Base-by-base conservation (phyloP, 768 basidiomycete genomes). In the Xerocomellus dryophilus region DNA sequence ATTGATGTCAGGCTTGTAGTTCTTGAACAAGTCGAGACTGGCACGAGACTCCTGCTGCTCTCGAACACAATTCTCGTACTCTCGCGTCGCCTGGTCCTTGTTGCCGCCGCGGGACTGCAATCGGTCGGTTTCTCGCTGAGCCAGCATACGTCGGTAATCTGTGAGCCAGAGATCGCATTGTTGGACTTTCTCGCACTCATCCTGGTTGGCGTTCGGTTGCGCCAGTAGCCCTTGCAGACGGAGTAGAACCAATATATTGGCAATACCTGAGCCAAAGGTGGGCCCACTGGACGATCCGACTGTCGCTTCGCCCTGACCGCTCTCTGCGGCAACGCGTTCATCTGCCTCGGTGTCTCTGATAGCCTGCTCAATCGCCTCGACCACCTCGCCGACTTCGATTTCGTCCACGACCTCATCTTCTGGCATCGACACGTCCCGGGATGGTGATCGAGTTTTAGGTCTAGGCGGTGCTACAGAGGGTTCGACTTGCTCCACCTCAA, bases 1-100 rank as follows among this genome's bases (percentile, higher is more conserved):
- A 60, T 96, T 92, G 63, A 99, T 80, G 73, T 96, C 95, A 5
- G 97, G 97, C 72, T 96, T 98, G 78, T 99, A 99, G 67, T 85
- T 81, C 74, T 88, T 92, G 81, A 88, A 99, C 44, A 83, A 69
- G 32, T 96, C 90, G 54, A 93, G 72, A 47, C 81, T 81, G 18
- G 90, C 82, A 39, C 90, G 81, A 5, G 93, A 86, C 60, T 98
- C 95, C 59, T 93, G 87, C 68, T 94, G 90, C 65, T 98, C 95
- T 21, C 96, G 83, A 55, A 86, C 70, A 52, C 92, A 82, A 65
- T 98, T 98, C 74, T 98, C 93, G 67, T 93, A 93, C 71, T 98
- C 97, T 49, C 96, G 82, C 58, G 89, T 88, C 18, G 91, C 87
- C 71, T 98, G 96, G 66, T 97, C 96, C 71, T 88, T 95, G 65